Percentiles rank a stretch among this genome's conserved stretches.
phyloP scores from a whole-genome alignment of 2,329 filamentous ascomycete genomes.

The Diaporthe aspalathi region DNA sequence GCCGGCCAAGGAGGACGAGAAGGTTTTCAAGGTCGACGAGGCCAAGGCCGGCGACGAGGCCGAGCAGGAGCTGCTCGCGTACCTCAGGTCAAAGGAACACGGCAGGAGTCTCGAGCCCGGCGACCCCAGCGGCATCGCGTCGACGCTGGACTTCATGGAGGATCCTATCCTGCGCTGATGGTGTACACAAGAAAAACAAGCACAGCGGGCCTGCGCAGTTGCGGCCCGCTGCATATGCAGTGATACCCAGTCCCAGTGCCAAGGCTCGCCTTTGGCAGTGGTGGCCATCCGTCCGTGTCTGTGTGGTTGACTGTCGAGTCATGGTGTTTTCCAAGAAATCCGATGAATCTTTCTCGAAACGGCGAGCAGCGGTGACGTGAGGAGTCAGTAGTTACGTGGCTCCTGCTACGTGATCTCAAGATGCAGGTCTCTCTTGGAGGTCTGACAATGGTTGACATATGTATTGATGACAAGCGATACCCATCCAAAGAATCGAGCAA shows the following conservation, averaged over 20 bases:
- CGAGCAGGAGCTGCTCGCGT: slow-evolving; percentile 48
- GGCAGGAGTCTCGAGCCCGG: slow-evolving; percentile 7
- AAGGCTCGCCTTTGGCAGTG: neutral
- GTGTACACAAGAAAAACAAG: fast-evolving
- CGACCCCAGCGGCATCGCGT: slow-evolving; percentile 34
- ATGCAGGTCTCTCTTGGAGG: neutral
- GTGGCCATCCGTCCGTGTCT: neutral
- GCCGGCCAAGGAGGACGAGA: slow-evolving; percentile 45
- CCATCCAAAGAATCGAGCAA: neutral
- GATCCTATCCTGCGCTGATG: slow-evolving; percentile 37
- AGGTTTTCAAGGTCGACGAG: slow-evolving; percentile 48
- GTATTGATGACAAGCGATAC: neutral
- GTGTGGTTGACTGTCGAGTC: neutral
- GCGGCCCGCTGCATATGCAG: neutral
- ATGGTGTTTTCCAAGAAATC: neutral
- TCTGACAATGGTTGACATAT: neutral
- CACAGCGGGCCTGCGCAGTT: neutral
- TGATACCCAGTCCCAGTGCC: neutral
- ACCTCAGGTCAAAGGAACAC: slow-evolving; percentile 46
- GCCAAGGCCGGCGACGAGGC: slow-evolving; percentile 49
- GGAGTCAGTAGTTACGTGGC: neutral
- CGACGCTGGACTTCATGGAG: slow-evolving; percentile 41
- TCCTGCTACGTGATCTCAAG: neutral
- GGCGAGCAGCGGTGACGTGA: neutral
- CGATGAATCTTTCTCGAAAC: neutral